Percentiles rank a stretch among this genome's conserved stretches.
Evolutionary conservation across 768 basidiomycete genomes (phyloP).

Genomic region (Thelephora aurantiotincta): DNA sequence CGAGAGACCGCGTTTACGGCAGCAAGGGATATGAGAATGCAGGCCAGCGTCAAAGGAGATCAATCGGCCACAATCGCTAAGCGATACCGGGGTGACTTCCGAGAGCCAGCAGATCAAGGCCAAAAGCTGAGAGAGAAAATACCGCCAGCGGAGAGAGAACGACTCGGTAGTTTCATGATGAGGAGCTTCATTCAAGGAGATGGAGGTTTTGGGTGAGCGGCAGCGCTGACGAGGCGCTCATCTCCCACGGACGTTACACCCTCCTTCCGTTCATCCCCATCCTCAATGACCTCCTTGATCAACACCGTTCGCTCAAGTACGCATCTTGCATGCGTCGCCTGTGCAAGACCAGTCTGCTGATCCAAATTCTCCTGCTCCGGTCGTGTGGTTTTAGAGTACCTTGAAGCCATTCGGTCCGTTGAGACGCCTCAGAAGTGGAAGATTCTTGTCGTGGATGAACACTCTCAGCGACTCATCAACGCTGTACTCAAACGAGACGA

Average conservation of each 20-base stretch:
- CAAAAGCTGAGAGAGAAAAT: too few relatives aligned
- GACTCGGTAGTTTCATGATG: too few relatives aligned
- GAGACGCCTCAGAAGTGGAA: conserved; percentile 89
- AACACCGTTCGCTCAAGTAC: conserved; percentile 30
- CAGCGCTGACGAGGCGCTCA: neutral
- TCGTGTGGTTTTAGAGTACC: conserved; percentile 42
- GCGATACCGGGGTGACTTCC: too few relatives aligned
- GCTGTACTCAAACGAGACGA: conserved; percentile 88
- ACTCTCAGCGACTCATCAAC: conserved; percentile 71
- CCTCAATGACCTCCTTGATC: conserved; percentile 32
- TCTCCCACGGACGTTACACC: neutral
- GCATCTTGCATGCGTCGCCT: conserved; percentile 8
- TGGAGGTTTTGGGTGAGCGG: neutral
- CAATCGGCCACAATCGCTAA: too few relatives aligned
- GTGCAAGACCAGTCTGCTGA: neutral
- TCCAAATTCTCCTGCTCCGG: neutral
- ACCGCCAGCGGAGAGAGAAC: too few relatives aligned
- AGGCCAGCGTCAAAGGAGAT: too few relatives aligned
- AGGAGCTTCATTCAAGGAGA: too few relatives aligned
- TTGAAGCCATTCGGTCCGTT: conserved; percentile 78
- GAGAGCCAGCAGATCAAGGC: too few relatives aligned
- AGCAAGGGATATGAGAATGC: too few relatives aligned
- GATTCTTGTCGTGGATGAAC: conserved; percentile 91
- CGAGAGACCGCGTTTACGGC: too few relatives aligned
- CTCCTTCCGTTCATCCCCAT: neutral